These are phyloP conservation scores for Dactylellina haptotyla DNA, from an alignment of 2,329 filamentous ascomycete genomes.

Conservation along the genomic window DNA sequence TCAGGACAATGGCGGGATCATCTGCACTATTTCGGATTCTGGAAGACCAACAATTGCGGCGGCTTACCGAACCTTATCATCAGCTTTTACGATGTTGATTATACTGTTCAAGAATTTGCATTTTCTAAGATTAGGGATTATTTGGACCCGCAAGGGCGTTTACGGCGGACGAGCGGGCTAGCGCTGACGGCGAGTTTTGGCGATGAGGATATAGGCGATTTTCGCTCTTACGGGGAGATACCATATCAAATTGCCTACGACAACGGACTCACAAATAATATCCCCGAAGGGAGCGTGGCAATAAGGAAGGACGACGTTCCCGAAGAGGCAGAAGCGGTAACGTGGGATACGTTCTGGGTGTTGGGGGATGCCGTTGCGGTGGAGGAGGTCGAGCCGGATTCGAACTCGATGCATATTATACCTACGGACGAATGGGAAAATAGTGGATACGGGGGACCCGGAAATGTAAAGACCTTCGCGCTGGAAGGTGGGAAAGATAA, in stretches of 20 bases:
- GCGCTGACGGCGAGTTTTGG: not conserved
- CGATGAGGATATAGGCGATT: not conserved
- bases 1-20: not conserved
- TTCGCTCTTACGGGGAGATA: not conserved
- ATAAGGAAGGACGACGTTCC: not conserved
- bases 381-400: not conserved
- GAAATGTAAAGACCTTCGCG: not conserved
- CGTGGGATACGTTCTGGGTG: not conserved
- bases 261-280: not conserved
- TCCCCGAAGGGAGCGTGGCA: slow-evolving; percentile 7
- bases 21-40: slow-evolving; percentile 17
- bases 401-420: not conserved
- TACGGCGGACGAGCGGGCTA: not conserved
- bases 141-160: not conserved
- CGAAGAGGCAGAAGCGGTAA: not conserved
- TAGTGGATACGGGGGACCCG: not conserved
- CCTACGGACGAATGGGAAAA: not conserved
- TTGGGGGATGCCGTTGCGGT: not conserved
- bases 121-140: not conserved
- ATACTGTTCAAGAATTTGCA: slow-evolving; percentile 1
- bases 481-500: not conserved
- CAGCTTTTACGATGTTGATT: slow-evolving; percentile 14
- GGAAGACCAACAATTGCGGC: slow-evolving; percentile 11
- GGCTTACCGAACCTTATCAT: slow-evolving; percentile 21
- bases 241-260: not conserved